Conservation (phyloP, 129 eudicot species). For the Helichrysum umbraculigerum region DNA sequence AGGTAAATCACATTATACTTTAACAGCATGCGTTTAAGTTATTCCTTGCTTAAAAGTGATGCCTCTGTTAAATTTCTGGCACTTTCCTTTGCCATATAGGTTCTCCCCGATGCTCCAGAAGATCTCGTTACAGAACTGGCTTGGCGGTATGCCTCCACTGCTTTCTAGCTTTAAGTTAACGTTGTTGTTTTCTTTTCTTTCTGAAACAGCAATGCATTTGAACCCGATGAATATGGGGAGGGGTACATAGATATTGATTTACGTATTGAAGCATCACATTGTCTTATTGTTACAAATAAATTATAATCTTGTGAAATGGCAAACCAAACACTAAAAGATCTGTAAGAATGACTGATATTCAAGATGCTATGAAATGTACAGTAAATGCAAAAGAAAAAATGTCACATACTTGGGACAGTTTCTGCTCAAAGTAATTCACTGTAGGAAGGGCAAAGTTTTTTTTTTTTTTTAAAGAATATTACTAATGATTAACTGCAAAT, state of each 20-base stretch:
- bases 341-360: too few species aligned
- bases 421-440: not conserved
- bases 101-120: conserved; percentile 91
- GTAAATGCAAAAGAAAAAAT: not conserved
- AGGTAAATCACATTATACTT: conserved; percentile 46
- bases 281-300: not conserved
- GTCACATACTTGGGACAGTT: not conserved
- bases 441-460: not conserved
- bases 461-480: not conserved
- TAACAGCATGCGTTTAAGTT: not conserved
- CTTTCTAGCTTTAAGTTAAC: not conserved
- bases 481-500: not conserved
- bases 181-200: too few species aligned
- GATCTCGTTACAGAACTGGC: conserved; percentile 94
- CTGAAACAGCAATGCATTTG: too few species aligned
- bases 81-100: conserved; percentile 40
- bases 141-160: conserved; percentile 62
- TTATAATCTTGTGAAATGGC: not conserved
- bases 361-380: not conserved
- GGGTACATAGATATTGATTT: not conserved
- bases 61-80: not conserved
- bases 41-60: not conserved
- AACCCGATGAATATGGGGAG: too few species aligned
- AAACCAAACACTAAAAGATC: not conserved
- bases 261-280: not conserved